Percentiles rank a stretch among this genome's conserved stretches.
Conservation (phyloP, 23 red algal genomes). For the Gracilaria domingensis region DNA sequence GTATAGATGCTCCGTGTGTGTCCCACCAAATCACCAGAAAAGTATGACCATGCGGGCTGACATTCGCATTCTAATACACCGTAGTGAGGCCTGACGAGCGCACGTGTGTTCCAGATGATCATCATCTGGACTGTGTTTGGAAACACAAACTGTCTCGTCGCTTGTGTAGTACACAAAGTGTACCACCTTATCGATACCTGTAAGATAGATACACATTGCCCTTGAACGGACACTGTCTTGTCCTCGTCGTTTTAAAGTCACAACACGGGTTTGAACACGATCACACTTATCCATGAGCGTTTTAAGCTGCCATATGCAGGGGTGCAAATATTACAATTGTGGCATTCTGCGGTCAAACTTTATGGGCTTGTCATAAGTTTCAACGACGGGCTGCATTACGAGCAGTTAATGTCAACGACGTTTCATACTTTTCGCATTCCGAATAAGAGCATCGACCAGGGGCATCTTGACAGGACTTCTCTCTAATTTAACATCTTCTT, state of each 20-base stretch:
- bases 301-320: not conserved
- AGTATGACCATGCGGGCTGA: not conserved
- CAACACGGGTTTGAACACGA: not conserved
- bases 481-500: conserved; percentile 13
- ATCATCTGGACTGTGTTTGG: too few relatives aligned
- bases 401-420: not conserved
- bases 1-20: conserved; percentile 4
- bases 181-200: conserved; percentile 9
- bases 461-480: conserved; percentile 40
- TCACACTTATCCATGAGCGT: not conserved
- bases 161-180: not conserved
- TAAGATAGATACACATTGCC: not conserved
- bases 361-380: too few relatives aligned
- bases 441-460: conserved; percentile 31
- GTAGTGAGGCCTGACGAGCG: too few relatives aligned
- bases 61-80: conserved; percentile 9
- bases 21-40: not conserved
- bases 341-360: too few relatives aligned
- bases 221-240: not conserved
- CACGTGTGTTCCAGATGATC: conserved; percentile 31
- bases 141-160: conserved; percentile 11
- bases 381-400: not conserved
- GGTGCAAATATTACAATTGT: not conserved
- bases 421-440: conserved; percentile 22
- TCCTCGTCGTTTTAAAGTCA: not conserved